Evolutionary conservation across 257 asterid genomes (phyloP).

Genomic region (Ballota nigra): DNA sequence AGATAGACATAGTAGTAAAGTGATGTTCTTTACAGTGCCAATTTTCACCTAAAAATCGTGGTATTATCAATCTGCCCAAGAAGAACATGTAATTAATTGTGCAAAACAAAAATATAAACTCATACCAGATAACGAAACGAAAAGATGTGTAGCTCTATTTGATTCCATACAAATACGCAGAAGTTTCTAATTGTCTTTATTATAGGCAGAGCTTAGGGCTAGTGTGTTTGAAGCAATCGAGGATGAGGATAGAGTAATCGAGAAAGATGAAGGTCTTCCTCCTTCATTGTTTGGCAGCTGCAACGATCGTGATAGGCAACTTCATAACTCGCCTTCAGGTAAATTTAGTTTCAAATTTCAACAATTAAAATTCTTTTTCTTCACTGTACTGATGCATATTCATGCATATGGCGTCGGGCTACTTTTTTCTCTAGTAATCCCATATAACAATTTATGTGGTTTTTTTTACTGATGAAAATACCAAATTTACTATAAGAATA

Average conservation of each 20-base stretch:
- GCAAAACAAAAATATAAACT: not conserved
- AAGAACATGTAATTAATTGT: not conserved
- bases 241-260: slow-evolving; percentile 70
- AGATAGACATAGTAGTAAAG: not conserved
- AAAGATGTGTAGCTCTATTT: not conserved
- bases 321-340: slow-evolving; percentile 83
- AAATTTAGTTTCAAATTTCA: slow-evolving; percentile 10
- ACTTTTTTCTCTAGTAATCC: not conserved
- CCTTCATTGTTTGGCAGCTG: slow-evolving; percentile 82
- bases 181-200: not conserved
- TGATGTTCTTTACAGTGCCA: not conserved
- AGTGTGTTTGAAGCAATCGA: too few species aligned
- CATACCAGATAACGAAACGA: not conserved
- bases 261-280: slow-evolving; percentile 66
- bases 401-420: too few species aligned
- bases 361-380: not conserved
- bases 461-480: not conserved
- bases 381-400: not conserved
- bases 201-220: slow-evolving; percentile 83
- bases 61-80: not conserved
- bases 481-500: not conserved
- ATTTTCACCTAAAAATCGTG: not conserved
- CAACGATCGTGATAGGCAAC: slow-evolving; percentile 72
- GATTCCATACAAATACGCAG: slow-evolving; percentile 1
- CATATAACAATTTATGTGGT: not conserved